Conservation (phyloP, 805 yeast species). For the Pichia sporocuriosa region DNA sequence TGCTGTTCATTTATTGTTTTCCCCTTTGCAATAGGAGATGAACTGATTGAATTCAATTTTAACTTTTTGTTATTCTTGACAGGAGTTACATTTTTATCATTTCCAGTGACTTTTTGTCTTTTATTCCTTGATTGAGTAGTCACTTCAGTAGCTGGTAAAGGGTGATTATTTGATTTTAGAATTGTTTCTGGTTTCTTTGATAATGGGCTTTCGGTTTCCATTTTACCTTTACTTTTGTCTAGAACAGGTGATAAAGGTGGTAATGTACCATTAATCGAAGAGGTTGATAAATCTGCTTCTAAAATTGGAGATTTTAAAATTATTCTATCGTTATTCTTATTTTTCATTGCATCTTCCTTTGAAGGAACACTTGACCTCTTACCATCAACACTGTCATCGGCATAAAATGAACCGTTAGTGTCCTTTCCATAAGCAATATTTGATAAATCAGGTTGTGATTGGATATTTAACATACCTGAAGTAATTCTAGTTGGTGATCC, state of each 20-base stretch:
- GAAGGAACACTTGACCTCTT: slow-evolving; percentile 28
- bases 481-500: slow-evolving; percentile 33
- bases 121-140: no score
- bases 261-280: slow-evolving; percentile 9
- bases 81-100: no score
- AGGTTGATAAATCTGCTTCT: slow-evolving; percentile 19
- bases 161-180: no score
- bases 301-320: slow-evolving; percentile 14
- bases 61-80: no score
- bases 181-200: not conserved
- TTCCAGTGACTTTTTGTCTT: no score
- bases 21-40: no score
- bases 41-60: no score
- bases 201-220: no score
- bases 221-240: no score
- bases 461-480: slow-evolving; percentile 30
- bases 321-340: slow-evolving; percentile 22
- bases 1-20: no score
- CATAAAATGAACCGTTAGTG: slow-evolving; percentile 7
- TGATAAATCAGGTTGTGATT: slow-evolving; percentile 31
- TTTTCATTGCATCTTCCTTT: slow-evolving; percentile 22
- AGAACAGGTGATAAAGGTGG: no score
- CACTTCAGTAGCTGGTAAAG: no score
- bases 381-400: slow-evolving; percentile 14
- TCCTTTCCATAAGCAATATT: slow-evolving; percentile 20